phyloP scores from a whole-genome alignment of 2,329 filamentous ascomycete species.

The Diplocarpon mali region DNA sequence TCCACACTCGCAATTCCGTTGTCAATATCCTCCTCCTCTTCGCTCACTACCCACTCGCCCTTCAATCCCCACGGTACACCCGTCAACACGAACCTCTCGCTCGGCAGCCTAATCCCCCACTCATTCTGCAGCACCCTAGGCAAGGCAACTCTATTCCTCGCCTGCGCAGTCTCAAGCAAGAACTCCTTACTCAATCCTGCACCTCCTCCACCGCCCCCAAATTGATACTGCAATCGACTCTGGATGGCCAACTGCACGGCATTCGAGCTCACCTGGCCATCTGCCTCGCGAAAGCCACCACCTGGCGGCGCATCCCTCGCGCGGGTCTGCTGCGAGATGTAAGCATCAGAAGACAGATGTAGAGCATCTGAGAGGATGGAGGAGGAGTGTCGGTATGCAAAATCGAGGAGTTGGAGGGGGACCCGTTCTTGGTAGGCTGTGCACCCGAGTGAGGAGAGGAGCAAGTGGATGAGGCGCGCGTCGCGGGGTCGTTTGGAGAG shows the following conservation, averaged over 20 bases:
- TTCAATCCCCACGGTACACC: constrained; percentile 54
- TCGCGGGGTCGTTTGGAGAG: constrained; percentile 55
- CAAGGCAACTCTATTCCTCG: constrained; percentile 56
- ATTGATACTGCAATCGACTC: constrained; percentile 57
- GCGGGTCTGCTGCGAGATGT: constrained; percentile 34
- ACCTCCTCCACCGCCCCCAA: constrained; percentile 40
- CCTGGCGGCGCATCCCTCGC: constrained; percentile 25
- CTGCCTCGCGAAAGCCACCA: constrained; percentile 24
- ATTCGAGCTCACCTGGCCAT: constrained; percentile 44
- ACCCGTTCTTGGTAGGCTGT: constrained; percentile 73
- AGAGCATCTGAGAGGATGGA: constrained; percentile 60
- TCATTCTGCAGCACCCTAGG: constrained; percentile 52
- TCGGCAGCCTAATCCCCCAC: constrained; percentile 56
- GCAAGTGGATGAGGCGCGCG: constrained; percentile 66
- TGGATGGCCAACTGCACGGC: constrained; percentile 65
- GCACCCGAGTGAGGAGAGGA: constrained; percentile 69
- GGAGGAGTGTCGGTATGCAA: constrained; percentile 72
- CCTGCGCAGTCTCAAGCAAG: constrained; percentile 61
- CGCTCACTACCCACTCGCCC: constrained; percentile 44
- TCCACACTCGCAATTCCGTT: constrained; percentile 21
- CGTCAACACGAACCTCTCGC: constrained; percentile 57
- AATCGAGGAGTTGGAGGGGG: constrained; percentile 72
- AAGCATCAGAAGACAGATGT: constrained; percentile 58
- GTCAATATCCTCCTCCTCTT: constrained; percentile 28
- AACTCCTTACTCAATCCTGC: constrained; percentile 62